Percentiles rank a stretch among this genome's conserved stretches.
Conservation (phyloP, 2,329 filamentous ascomycete genomes). For the Pleomassaria siparia region DNA sequence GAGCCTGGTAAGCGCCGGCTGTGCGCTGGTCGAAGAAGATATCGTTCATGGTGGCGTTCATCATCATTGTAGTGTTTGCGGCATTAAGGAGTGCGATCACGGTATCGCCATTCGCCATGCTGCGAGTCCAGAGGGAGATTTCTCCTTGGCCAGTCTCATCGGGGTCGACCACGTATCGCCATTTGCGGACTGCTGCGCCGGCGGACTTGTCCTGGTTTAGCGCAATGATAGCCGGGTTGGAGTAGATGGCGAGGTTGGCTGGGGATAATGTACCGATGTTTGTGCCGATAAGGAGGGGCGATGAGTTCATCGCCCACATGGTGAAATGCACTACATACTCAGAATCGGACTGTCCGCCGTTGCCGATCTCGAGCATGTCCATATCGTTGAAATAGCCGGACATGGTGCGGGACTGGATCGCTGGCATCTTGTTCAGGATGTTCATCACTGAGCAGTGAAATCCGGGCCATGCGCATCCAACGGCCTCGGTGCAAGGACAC, state of each 20-base stretch:
- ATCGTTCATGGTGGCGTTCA: constrained; percentile 56
- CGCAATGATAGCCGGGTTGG: constrained; percentile 54
- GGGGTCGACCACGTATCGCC: constrained; percentile 47
- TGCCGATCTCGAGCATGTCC: constrained; percentile 54
- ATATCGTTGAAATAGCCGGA: constrained; percentile 53
- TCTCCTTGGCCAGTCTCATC: constrained; percentile 50
- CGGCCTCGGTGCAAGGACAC: constrained; percentile 47
- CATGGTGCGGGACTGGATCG: constrained; percentile 44
- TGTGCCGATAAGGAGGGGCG: constrained; percentile 52
- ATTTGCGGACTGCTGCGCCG: constrained; percentile 46
- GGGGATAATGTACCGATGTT: constrained; percentile 45
- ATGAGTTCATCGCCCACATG: constrained; percentile 54
- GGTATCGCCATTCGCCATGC: constrained; percentile 50
- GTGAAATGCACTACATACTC: constrained; percentile 50
- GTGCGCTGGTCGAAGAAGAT: constrained; percentile 55
- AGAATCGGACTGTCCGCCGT: constrained; percentile 43
- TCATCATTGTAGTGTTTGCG: constrained; percentile 43
- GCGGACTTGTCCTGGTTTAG: constrained; percentile 52
- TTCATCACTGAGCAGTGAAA: constrained; percentile 54
- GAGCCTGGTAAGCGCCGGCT: constrained; percentile 41
- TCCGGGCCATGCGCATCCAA: constrained; percentile 48
- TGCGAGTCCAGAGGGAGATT: constrained; percentile 54
- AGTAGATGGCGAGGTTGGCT: constrained; percentile 49
- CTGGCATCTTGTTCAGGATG: constrained; percentile 52
- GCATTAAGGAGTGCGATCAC: constrained; percentile 56